A percentile compares a stretch with the other conserved stretches of the same genome.
These are phyloP conservation scores for Lophiostoma macrostomum DNA, from an alignment of 495 filamentous ascomycete genomes.

Conservation along the genomic window DNA sequence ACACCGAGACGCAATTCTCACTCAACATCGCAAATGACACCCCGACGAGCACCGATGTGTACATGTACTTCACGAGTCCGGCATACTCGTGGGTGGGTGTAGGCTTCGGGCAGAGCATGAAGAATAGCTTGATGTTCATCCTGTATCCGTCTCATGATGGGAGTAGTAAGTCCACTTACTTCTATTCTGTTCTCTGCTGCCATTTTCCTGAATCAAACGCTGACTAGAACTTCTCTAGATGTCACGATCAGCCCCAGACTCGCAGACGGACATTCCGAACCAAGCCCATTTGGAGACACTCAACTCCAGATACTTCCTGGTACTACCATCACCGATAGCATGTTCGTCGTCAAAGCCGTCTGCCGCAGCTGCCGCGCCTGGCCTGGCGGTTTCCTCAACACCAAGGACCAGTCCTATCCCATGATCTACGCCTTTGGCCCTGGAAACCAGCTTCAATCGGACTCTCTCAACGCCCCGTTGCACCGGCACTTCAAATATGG, in stretches of 20 bases:
- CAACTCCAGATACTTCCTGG: constrained; percentile 26
- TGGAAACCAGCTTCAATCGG: constrained; percentile 10
- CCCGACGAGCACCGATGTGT: constrained; percentile 29
- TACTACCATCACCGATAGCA: constrained; percentile 30
- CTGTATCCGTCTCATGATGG: constrained; percentile 28
- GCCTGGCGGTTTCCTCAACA: constrained; percentile 24
- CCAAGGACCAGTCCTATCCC: constrained; percentile 22
- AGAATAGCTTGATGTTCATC: constrained; percentile 26
- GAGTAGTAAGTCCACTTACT: constrained; percentile 26
- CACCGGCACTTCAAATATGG: constrained; percentile 28
- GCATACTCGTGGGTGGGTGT: constrained; percentile 33
- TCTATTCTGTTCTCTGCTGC: too few relatives aligned
- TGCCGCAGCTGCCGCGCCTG: constrained; percentile 34
- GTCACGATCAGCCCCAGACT: constrained; percentile 34
- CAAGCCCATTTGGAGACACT: constrained; percentile 14
- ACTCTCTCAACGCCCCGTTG: constrained; percentile 23
- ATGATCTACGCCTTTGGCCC: constrained; percentile 37
- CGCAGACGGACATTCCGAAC: constrained; percentile 29
- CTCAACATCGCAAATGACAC: constrained; percentile 26
- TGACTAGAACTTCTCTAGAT: constrained; percentile 21
- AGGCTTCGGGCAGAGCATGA: constrained; percentile 28
- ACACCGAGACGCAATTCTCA: constrained; percentile 31
- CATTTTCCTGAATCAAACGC: background rate
- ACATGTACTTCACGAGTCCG: constrained; percentile 28
- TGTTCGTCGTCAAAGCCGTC: constrained; percentile 32